These are phyloP conservation scores for Obba rivulosa DNA, from an alignment of 768 basidiomycete genomes.

Conservation along the genomic window DNA sequence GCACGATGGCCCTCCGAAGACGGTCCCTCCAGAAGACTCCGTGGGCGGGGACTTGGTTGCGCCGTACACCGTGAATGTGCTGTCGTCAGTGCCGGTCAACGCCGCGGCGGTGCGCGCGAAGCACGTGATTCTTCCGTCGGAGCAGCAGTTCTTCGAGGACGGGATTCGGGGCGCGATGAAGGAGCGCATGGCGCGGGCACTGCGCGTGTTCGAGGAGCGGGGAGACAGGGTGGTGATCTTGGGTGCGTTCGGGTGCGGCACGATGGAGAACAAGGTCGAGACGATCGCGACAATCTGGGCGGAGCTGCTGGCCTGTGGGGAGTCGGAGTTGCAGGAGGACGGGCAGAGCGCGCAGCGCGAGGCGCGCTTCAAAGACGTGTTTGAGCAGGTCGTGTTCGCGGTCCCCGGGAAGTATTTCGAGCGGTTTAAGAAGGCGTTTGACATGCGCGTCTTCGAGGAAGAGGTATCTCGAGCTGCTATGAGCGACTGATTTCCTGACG, in stretches of 20 bases:
- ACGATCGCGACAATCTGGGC: slow-evolving; percentile 42
- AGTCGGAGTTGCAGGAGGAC: slow-evolving; percentile 12
- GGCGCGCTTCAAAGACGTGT: slow-evolving; percentile 35
- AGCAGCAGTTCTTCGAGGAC: slow-evolving; percentile 30
- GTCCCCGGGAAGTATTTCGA: slow-evolving; percentile 31
- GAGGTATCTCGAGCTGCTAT: slow-evolving; percentile 19
- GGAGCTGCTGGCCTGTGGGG: slow-evolving; percentile 36
- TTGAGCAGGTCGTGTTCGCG: slow-evolving; percentile 39
- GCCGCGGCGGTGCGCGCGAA: slow-evolving; percentile 36
- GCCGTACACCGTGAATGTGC: slow-evolving; percentile 34
- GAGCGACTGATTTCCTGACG: not conserved
- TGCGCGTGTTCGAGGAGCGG: slow-evolving; percentile 38
- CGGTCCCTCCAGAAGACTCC: slow-evolving; percentile 7
- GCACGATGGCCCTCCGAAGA: slow-evolving; percentile 5
- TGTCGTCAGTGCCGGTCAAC: slow-evolving; percentile 40
- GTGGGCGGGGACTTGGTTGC: slow-evolving; percentile 26
- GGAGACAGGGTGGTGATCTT: slow-evolving; percentile 36
- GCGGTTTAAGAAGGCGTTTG: slow-evolving; percentile 36
- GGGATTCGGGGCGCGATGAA: slow-evolving; percentile 38
- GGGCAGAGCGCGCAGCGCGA: slow-evolving; percentile 13
- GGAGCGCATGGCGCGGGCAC: slow-evolving; percentile 43
- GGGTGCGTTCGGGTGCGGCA: slow-evolving; percentile 42
- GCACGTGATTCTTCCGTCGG: slow-evolving; percentile 28
- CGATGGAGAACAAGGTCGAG: slow-evolving; percentile 34
- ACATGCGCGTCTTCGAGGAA: slow-evolving; percentile 34